Percentiles rank a stretch among this genome's conserved stretches.
Conservation (phyloP, 2,329 filamentous ascomycete species). For the Rhynchosporium graminicola region DNA sequence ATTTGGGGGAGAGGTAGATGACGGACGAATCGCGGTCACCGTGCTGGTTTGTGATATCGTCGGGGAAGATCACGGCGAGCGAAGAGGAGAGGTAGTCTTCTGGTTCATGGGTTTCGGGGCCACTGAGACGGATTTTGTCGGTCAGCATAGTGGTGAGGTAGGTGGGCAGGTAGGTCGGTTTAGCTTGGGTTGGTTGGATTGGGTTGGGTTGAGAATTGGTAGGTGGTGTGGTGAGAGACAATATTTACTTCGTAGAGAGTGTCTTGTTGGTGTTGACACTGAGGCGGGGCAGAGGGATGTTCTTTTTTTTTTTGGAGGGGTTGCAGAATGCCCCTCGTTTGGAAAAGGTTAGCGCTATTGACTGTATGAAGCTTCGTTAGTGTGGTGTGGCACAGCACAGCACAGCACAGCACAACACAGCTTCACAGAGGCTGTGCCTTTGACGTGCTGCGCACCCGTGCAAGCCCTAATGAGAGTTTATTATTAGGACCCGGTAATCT, state of each 20-base stretch:
- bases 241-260: too few relatives aligned
- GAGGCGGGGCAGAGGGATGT: background rate
- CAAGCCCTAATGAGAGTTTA: background rate
- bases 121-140: conserved; percentile 47
- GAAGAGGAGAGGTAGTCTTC: conserved; percentile 62
- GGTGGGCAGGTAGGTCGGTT: background rate
- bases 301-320: conserved; percentile 1
- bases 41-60: conserved; percentile 66
- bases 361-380: too few relatives aligned
- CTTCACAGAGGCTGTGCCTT: conserved; percentile 1
- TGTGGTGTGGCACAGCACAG: too few relatives aligned
- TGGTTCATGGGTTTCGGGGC: conserved; percentile 45
- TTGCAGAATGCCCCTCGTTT: conserved; percentile 1
- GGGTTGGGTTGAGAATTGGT: background rate
- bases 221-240: background rate
- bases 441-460: background rate
- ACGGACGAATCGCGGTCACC: conserved; percentile 60
- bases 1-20: conserved; percentile 55
- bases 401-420: too few relatives aligned
- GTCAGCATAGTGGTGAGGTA: conserved; percentile 47
- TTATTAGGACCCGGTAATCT: background rate
- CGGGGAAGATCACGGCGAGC: conserved; percentile 65
- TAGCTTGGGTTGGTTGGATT: background rate
- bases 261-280: too few relatives aligned
- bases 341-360: background rate